Evolutionary conservation across 2,329 filamentous ascomycete species (phyloP).

Genomic region (Alternaria postmessia): DNA sequence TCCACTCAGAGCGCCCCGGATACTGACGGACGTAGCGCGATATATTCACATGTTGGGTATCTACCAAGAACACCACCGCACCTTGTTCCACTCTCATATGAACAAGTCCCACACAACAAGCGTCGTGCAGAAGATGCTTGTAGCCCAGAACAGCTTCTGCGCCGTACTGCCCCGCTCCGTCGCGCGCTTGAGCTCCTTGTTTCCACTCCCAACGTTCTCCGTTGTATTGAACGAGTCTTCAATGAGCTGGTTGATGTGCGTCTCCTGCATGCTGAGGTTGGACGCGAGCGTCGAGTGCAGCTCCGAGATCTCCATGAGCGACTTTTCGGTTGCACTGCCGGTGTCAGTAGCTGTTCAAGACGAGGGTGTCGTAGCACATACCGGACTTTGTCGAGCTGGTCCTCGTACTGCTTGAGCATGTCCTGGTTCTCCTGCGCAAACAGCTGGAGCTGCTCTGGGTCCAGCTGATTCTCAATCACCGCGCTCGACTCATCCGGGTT

Average conservation of each 20-base stretch:
- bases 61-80: constrained; percentile 6
- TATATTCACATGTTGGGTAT: constrained; percentile 21
- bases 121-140: constrained; percentile 55
- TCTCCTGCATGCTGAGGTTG: constrained; percentile 85
- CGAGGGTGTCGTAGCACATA: constrained; percentile 57
- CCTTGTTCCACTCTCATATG: constrained; percentile 44
- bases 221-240: constrained; percentile 81
- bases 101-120: constrained; percentile 60
- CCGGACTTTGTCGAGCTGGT: constrained; percentile 93
- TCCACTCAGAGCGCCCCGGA: constrained; percentile 21
- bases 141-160: constrained; percentile 58
- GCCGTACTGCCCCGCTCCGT: constrained; percentile 63
- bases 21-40: constrained; percentile 11
- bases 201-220: constrained; percentile 87
- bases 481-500: constrained; percentile 34
- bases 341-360: constrained; percentile 23
- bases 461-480: constrained; percentile 67
- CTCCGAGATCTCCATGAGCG: constrained; percentile 89
- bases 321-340: constrained; percentile 82
- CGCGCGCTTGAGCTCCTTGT: constrained; percentile 89
- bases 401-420: constrained; percentile 93
- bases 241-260: constrained; percentile 88
- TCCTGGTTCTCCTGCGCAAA: constrained; percentile 93
- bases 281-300: constrained; percentile 87
- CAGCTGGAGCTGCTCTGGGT: constrained; percentile 85